Base-by-base conservation (phyloP, 441 rosid species). In the Manihot esculenta region DNA sequence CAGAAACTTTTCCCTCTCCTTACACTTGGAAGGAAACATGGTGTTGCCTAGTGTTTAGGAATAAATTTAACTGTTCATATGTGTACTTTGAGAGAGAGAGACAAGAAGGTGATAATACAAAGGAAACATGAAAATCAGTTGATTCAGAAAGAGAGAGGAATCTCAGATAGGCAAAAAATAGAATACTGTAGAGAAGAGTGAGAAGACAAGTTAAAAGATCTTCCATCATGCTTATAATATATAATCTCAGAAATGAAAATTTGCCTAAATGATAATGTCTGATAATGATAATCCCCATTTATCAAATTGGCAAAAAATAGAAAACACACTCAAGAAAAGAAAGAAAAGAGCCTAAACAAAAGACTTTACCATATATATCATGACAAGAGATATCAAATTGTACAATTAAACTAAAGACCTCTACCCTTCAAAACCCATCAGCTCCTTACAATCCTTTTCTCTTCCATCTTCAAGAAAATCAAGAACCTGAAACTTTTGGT, bases 401-500 rank as follows among this genome's bases (percentile, higher is more conserved):
- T 83, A 84, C 82, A 84, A 72, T 79, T 81, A 75, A 78, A 54
- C 38, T 76, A 78, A 81, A 71, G 71, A 76, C 68, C 71, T 73
- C 78, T 72, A 70, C 62, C 69, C 70, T 63, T 61, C 70, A 77
- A 65, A 58, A 54, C 76, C 74, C 82, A 80, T 75, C 61, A 49
- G 66, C 62, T 54, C 59, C 47, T 35, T 35, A 35, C 7, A 35
- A 35, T 38, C 41, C 33, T 44, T 21, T 66, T 61, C 14, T 24
- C 59, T 15, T 61, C 63, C 15, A 13, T 59, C 21, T 45, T 59
- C 44, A 49, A 76, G 82, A 78, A 68, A 80, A 78, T 68, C 83
- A 79, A 77, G 90, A 82, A 50, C 85, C 84, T 10, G 86, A 79
- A 71, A 80, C 80, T 47, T 80, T 78, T 21, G 95, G 97, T 9